Evolutionary conservation across 768 basidiomycete genomes (phyloP).

Genomic region (Roridomyces roridus): DNA sequence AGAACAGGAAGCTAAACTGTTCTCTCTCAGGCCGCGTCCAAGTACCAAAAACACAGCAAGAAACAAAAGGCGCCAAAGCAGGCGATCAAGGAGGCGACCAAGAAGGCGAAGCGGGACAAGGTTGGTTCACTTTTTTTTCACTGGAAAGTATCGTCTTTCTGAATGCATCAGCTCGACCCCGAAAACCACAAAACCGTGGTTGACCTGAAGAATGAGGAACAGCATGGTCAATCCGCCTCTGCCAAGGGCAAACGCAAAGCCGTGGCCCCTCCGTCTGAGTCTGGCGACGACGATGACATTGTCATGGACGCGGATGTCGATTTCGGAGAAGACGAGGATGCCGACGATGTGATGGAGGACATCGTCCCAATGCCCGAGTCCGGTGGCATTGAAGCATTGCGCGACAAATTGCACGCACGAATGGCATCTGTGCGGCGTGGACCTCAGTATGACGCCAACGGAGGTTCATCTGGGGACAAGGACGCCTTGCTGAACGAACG

Average conservation of each 20-base stretch:
- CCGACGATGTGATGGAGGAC: constrained; percentile 31
- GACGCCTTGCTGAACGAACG: constrained; percentile 88
- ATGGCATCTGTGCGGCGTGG: constrained; percentile 71
- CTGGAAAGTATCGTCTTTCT: too few species aligned
- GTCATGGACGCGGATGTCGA: constrained; percentile 48
- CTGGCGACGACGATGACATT: constrained; percentile 31
- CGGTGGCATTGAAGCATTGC: constrained; percentile 67
- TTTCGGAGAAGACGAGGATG: constrained; percentile 43
- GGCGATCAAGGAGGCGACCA: constrained; percentile 85
- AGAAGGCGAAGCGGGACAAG: constrained; percentile 89
- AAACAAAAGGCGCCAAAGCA: constrained; percentile 85
- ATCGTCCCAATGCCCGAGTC: constrained; percentile 69
- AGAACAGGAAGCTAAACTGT: constrained; percentile 1
- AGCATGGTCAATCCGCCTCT: constrained; percentile 25
- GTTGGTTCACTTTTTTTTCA: too few species aligned
- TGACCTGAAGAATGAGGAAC: constrained; percentile 70
- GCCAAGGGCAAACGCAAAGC: constrained; percentile 59
- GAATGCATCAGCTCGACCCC: constrained; percentile 98
- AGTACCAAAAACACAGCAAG: constrained; percentile 89
- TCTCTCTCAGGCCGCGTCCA: constrained; percentile 55
- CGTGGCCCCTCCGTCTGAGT: constrained; percentile 33
- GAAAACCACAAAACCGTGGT: constrained; percentile 79
- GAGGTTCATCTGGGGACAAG: constrained; percentile 60
- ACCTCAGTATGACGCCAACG: constrained; percentile 30
- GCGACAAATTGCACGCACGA: constrained; percentile 76